Evolutionary conservation across 129 eudicot species (phyloP).

Genomic region (Flaveria linearis): DNA sequence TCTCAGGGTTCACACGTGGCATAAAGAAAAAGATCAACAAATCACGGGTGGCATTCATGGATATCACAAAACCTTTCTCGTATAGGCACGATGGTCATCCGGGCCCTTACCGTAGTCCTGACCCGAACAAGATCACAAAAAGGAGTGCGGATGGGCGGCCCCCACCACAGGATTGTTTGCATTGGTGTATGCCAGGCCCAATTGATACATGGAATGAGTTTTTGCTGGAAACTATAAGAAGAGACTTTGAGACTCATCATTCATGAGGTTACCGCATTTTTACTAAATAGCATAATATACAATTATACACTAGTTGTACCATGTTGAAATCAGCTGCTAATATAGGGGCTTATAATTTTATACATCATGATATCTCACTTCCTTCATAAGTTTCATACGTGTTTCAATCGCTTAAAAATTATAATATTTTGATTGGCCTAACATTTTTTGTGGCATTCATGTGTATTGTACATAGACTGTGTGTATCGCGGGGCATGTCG

Average conservation of each 20-base stretch:
- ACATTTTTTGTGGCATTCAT: neutral
- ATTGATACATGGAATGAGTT: conserved; percentile 91
- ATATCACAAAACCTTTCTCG: conserved; percentile 63
- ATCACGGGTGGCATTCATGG: conserved; percentile 62
- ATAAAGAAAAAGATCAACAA: conserved; percentile 53
- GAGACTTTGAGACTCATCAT: conserved; percentile 52
- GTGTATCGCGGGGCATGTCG: too few relatives aligned
- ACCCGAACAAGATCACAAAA: conserved; percentile 74
- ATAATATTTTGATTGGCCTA: neutral
- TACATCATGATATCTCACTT: neutral
- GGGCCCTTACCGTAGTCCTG: conserved; percentile 82
- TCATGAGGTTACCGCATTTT: conserved; percentile 9
- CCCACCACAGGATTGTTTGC: conserved; percentile 93
- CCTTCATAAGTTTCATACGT: neutral
- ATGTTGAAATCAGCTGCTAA: neutral
- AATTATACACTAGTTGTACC: neutral
- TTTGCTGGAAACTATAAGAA: conserved; percentile 63
- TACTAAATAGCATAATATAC: neutral
- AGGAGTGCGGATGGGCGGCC: conserved; percentile 84
- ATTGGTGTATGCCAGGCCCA: conserved; percentile 99
- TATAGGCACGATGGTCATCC: conserved; percentile 97
- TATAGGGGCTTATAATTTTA: neutral
- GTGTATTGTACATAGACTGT: too few relatives aligned
- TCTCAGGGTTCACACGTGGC: conserved; percentile 57
- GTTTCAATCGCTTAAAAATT: neutral